Evolutionary conservation across 2,329 filamentous ascomycete species (phyloP).

Genomic region (Colletotrichum tofieldiae): DNA sequence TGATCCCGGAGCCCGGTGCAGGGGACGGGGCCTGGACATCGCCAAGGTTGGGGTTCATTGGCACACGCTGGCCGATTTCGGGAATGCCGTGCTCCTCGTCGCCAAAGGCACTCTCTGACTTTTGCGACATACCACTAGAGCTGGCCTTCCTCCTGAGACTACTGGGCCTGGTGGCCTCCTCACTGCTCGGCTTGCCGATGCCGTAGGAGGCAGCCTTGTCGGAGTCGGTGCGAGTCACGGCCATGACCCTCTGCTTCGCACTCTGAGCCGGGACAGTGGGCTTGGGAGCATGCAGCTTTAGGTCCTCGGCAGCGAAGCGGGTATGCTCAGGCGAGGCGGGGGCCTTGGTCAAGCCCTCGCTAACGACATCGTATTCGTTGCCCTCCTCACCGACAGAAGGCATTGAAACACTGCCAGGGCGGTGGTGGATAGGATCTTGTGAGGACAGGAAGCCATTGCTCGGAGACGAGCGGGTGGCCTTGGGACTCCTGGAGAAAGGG

Average conservation of each 20-base stretch:
- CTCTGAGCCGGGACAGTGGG: slow-evolving; percentile 86
- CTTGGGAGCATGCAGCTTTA: slow-evolving; percentile 91
- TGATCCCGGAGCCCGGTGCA: slow-evolving; percentile 64
- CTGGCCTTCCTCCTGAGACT: slow-evolving; percentile 74
- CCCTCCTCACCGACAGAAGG: slow-evolving; percentile 93
- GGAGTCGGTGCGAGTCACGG: slow-evolving; percentile 94
- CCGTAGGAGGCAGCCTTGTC: slow-evolving; percentile 87
- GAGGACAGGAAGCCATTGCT: slow-evolving; percentile 52
- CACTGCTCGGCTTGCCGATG: slow-evolving; percentile 77
- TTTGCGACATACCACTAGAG: slow-evolving; percentile 67
- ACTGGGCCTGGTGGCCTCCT: slow-evolving; percentile 60
- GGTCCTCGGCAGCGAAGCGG: slow-evolving; percentile 82
- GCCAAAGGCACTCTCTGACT: slow-evolving; percentile 45
- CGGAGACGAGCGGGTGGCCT: slow-evolving; percentile 53
- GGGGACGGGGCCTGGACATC: slow-evolving; percentile 97
- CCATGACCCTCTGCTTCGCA: slow-evolving; percentile 86
- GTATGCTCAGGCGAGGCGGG: slow-evolving; percentile 77
- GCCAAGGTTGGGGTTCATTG: slow-evolving; percentile 92
- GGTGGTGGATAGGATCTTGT: slow-evolving; percentile 63
- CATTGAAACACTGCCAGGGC: slow-evolving; percentile 84
- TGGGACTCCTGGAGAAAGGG: slow-evolving; percentile 66
- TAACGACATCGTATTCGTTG: slow-evolving; percentile 81
- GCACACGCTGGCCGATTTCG: slow-evolving; percentile 92
- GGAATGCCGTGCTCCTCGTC: slow-evolving; percentile 91
- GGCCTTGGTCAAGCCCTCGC: slow-evolving; percentile 60